Percentiles rank a stretch among this genome's conserved stretches.
Evolutionary conservation across 331 rosid species (phyloP).

Genomic region (Rosa hybrid): DNA sequence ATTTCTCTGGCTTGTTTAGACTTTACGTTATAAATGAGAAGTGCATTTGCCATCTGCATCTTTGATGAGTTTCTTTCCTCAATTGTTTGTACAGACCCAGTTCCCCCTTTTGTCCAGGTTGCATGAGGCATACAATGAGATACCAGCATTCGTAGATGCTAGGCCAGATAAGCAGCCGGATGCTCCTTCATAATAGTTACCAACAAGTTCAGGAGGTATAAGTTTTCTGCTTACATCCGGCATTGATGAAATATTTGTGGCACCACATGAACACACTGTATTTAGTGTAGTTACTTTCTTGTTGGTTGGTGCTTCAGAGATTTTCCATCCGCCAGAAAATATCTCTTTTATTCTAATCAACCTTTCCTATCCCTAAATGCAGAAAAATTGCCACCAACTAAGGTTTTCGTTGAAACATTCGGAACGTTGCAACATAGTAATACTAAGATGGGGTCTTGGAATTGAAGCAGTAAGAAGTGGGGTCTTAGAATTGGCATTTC

Average conservation of each 20-base stretch:
- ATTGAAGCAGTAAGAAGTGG: neutral
- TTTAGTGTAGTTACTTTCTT: neutral
- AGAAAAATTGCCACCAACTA: neutral
- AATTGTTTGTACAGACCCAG: constrained; percentile 43
- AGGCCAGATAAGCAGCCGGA: constrained; percentile 76
- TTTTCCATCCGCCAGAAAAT: neutral
- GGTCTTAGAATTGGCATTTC: neutral
- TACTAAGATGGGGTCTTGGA: no score
- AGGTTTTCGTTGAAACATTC: neutral
- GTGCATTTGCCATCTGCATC: neutral
- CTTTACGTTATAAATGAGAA: neutral
- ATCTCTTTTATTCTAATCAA: neutral
- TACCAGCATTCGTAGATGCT: constrained; percentile 64
- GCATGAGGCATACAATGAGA: constrained; percentile 53
- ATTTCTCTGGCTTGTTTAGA: neutral
- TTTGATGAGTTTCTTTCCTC: constrained; percentile 13
- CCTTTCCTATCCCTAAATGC: constrained; percentile 1
- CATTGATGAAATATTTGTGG: neutral
- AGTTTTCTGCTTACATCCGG: neutral
- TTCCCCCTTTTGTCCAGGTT: constrained; percentile 60
- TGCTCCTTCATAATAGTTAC: constrained; percentile 26
- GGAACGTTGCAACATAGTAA: neutral
- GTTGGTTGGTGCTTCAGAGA: neutral
- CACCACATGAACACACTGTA: neutral
- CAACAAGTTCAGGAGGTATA: constrained; percentile 8